Evolutionary conservation across 2,329 filamentous ascomycete genomes (phyloP), one percentile per base, ranked within the genome.

Genomic region (Penicillium sp.): DNA sequence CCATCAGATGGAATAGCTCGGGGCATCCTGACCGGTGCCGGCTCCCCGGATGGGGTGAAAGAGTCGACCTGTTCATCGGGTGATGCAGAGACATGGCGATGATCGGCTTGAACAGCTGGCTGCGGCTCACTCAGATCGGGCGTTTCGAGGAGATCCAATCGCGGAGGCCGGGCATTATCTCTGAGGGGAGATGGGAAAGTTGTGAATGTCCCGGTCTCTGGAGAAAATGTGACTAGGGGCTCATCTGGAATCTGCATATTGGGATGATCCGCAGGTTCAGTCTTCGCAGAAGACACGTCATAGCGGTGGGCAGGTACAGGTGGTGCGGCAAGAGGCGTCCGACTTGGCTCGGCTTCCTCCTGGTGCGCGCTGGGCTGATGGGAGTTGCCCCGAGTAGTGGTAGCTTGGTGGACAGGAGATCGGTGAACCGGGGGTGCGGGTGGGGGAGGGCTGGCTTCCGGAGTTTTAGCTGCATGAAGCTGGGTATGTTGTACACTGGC

Each of bases 141-240:
- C 3, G 53, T 49, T 6, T 53, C 47, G 3, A 59, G 54, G 4
- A 51, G 48, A 22, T 58, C 55, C 18, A 56, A 57, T 36, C 55
- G 54, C 10, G 46, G 54, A 35, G 61, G 62, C 35, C 62, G 56
- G 18, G 53, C 52, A 18, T 61, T 60, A 16, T 67, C 63, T 31
- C 65, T 61, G 28, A 63, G 46, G 9, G 71, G 70, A 11, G 72
- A 72, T 18, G 70, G 66, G 18, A 72, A 62, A 7, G 67, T 64
- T 28, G 63, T 66, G 46, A 75, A 75, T 4, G 72, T 75, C n/a
- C 72, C 72, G 2, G 70, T 74, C 43, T 63, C 63, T 4, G 72
- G 71, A 7, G 70, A 74, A 50, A 74, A 75, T 1, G 67, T 66
- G 19, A 75, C 65, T n/a, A 67, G 45, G 10, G 65, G 64, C 42